Conservation (phyloP, 768 basidiomycete species). For the Tulasnella sp. region DNA sequence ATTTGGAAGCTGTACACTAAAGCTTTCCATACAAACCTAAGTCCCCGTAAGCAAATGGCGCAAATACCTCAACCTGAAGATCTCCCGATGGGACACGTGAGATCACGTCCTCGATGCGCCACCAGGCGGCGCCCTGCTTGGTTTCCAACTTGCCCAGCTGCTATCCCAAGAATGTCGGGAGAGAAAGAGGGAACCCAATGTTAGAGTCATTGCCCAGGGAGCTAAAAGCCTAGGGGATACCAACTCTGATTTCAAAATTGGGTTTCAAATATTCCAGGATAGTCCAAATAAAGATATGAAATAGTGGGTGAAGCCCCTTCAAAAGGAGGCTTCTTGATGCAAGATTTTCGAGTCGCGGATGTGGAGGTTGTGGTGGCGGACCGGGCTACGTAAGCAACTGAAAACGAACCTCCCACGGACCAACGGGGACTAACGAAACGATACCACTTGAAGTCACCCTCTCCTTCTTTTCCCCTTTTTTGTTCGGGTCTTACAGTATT, state of each 20-base stretch:
- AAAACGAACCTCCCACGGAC: background rate
- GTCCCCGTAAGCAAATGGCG: no score
- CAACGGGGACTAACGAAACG: background rate
- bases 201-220: no score
- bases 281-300: background rate
- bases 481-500: no score
- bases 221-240: background rate
- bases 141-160: no score
- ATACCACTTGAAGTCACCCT: background rate
- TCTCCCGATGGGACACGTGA: no score
- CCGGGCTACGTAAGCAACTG: background rate
- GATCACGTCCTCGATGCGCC: no score
- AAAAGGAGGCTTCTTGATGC: background rate
- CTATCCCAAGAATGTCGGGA: conserved; percentile 58
- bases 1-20: no score
- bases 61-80: no score
- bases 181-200: conserved; percentile 43
- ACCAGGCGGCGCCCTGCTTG: no score
- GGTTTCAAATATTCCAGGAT: background rate
- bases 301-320: background rate
- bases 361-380: background rate
- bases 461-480: background rate
- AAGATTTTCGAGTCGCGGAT: background rate
- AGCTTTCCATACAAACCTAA: no score
- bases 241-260: background rate